phyloP scores from a whole-genome alignment of 2,329 filamentous ascomycete genomes.

The Cladosporium sp. region DNA sequence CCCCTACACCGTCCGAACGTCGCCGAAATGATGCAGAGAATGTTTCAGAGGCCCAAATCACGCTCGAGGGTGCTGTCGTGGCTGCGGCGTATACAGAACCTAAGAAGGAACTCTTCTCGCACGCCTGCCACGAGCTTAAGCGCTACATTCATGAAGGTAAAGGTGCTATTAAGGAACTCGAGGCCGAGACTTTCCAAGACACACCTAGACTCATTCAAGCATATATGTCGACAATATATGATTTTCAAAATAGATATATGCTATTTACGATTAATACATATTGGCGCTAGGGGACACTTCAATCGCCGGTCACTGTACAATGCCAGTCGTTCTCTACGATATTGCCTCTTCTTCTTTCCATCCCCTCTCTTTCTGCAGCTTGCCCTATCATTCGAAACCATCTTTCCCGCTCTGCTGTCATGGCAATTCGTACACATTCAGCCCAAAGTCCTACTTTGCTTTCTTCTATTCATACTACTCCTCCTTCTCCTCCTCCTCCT shows the following conservation, averaged over 20 bases:
- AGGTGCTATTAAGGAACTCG: constrained; percentile 84
- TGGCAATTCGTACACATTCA: no score
- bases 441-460: no score
- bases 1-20: constrained; percentile 41
- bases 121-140: constrained; percentile 90
- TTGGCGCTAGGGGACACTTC: not conserved
- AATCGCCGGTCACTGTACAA: no score
- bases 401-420: no score
- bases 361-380: no score
- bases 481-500: no score
- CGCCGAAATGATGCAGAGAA: constrained; percentile 35
- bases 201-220: constrained; percentile 90
- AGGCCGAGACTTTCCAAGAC: constrained; percentile 80
- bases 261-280: not conserved
- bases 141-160: constrained; percentile 94
- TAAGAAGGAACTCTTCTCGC: constrained; percentile 90
- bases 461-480: no score
- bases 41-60: constrained; percentile 25
- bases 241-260: not conserved
- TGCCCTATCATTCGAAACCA: no score
- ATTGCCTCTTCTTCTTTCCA: no score
- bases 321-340: no score
- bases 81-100: constrained; percentile 88
- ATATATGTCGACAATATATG: constrained; percentile 80
- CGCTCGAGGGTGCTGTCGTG: constrained; percentile 73